phyloP scores from a whole-genome alignment of 257 asterid genomes.

The Parsonsia alboflavescens region DNA sequence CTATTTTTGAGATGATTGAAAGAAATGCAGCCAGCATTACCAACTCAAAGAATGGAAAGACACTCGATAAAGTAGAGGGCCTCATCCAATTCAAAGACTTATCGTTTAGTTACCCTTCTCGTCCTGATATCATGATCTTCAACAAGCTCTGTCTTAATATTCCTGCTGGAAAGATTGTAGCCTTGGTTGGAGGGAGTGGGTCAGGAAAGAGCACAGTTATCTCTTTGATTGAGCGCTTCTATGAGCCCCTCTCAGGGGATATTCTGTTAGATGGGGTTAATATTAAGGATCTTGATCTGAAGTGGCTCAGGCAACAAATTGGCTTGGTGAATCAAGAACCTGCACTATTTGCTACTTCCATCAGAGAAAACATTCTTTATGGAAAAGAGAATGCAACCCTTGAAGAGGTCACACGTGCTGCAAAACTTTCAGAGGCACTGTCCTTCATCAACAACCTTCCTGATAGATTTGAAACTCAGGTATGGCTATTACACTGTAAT shows the following conservation, averaged over 20 bases:
- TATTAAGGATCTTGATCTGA: constrained; percentile 60
- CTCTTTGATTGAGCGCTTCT: constrained; percentile 89
- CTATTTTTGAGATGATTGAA: constrained; percentile 92
- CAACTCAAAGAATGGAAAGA: constrained; percentile 45
- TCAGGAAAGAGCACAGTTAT: constrained; percentile 95
- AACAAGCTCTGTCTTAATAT: constrained; percentile 61
- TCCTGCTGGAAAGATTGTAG: constrained; percentile 84
- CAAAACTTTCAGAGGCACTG: constrained; percentile 84
- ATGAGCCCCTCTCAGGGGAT: constrained; percentile 64
- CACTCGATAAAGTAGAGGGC: constrained; percentile 62
- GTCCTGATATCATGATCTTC: constrained; percentile 72
- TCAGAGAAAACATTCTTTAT: constrained; percentile 72
- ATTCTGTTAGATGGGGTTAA: constrained; percentile 64
- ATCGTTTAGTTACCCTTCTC: constrained; percentile 74
- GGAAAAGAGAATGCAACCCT: constrained; percentile 72
- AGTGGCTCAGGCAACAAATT: constrained; percentile 82
- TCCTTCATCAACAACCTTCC: constrained; percentile 83
- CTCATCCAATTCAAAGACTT: constrained; percentile 74
- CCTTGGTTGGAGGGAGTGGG: constrained; percentile 97
- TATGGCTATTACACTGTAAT: constrained; percentile 15
- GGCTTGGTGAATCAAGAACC: constrained; percentile 97
- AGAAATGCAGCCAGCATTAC: constrained; percentile 44
- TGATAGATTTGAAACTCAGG: constrained; percentile 88
- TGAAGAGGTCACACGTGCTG: constrained; percentile 72
- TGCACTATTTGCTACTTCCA: constrained; percentile 86